Conservation (phyloP, 1,139 yeast genomes). For the Yamadazyma diospyri region DNA sequence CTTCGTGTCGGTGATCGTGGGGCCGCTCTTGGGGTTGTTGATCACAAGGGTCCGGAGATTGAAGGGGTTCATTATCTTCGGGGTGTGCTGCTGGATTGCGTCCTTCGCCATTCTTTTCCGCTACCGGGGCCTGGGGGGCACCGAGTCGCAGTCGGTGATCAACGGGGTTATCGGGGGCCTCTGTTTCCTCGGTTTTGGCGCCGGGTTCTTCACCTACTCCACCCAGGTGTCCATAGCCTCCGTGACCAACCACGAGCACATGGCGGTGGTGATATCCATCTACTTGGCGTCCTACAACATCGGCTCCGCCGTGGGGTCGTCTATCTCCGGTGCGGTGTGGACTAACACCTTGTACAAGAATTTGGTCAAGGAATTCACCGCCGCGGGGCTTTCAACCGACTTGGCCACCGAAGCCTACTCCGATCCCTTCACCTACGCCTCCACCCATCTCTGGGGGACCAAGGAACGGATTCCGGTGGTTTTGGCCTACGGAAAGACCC, state of each 20-base stretch:
- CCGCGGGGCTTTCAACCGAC: slow-evolving; percentile 12
- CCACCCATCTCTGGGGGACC: slow-evolving; percentile 53
- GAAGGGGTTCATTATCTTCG: slow-evolving; percentile 59
- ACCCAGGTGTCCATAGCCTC: slow-evolving; percentile 64
- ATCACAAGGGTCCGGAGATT: slow-evolving; percentile 50
- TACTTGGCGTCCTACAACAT: slow-evolving; percentile 54
- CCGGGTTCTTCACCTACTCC: slow-evolving; percentile 68
- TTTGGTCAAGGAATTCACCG: slow-evolving; percentile 14
- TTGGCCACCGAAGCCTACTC: slow-evolving; percentile 50
- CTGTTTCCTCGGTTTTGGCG: slow-evolving; percentile 67
- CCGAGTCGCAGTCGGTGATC: slow-evolving; percentile 26
- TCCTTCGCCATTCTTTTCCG: slow-evolving; percentile 57
- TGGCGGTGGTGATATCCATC: slow-evolving; percentile 61
- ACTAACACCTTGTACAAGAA: slow-evolving; percentile 26
- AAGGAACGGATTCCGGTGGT: slow-evolving; percentile 57
- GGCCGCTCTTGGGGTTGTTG: slow-evolving; percentile 55
- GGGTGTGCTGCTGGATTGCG: slow-evolving; percentile 52
- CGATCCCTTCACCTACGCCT: slow-evolving; percentile 47
- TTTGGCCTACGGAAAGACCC: slow-evolving; percentile 56
- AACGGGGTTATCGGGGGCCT: slow-evolving; percentile 65
- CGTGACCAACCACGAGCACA: slow-evolving; percentile 57
- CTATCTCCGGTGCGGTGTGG: slow-evolving; percentile 67
- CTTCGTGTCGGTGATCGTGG: slow-evolving; percentile 61
- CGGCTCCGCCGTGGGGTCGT: slow-evolving; percentile 55
- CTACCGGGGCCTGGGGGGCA: slow-evolving; percentile 52